phyloP scores from a whole-genome alignment of 768 basidiomycete species.

The Tricholoma terreum region DNA sequence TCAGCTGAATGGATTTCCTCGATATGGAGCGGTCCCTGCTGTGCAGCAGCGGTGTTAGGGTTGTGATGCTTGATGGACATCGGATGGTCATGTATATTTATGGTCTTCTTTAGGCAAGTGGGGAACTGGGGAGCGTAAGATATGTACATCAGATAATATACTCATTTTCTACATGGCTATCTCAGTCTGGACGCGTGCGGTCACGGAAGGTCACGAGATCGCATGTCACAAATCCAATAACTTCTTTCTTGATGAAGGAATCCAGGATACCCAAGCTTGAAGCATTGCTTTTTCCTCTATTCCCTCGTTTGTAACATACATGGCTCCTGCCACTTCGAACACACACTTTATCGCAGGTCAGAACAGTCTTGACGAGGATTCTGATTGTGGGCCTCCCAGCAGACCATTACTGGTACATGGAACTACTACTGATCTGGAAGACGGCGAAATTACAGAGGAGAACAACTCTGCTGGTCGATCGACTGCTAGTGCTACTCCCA shows the following conservation, averaged over 20 bases:
- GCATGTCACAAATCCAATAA: not conserved
- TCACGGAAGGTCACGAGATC: not conserved
- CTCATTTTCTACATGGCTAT: not conserved
- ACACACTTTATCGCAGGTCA: not conserved
- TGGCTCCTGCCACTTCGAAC: not conserved
- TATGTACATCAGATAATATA: not conserved
- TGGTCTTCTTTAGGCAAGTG: not conserved
- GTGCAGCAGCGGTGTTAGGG: not conserved
- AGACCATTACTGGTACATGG: not conserved
- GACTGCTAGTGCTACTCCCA: not conserved
- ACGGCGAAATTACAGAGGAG: conserved; percentile 19
- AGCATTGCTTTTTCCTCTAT: not conserved
- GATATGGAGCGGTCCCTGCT: not conserved
- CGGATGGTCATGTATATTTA: no score
- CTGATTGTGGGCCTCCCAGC: not conserved
- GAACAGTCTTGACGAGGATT: not conserved
- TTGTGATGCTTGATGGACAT: not conserved
- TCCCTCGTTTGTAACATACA: not conserved
- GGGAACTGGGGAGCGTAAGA: not conserved
- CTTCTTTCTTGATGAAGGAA: not conserved
- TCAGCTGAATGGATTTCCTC: conserved; percentile 3
- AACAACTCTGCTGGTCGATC: not conserved
- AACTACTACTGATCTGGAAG: conserved; percentile 12
- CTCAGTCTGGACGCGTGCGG: not conserved
- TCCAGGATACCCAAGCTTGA: not conserved